A percentile compares a stretch with the other conserved stretches of the same genome.
Evolutionary conservation across 805 yeast species (phyloP).

Genomic region (Hanseniaspora opuntiae): DNA sequence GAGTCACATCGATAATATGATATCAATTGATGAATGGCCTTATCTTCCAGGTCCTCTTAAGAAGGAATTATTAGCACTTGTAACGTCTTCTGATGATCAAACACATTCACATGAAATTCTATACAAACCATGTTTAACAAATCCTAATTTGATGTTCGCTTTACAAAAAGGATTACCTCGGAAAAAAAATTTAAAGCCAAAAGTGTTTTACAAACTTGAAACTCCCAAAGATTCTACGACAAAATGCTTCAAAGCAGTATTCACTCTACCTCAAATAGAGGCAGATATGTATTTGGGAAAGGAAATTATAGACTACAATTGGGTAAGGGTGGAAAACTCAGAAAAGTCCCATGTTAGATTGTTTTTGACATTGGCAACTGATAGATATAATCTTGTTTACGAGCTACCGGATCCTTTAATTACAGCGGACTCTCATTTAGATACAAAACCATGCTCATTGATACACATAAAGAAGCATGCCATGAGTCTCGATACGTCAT

Average conservation of each 20-base stretch:
- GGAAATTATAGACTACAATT: neutral
- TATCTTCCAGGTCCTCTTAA: neutral
- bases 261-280: neutral
- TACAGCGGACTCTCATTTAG: neutral
- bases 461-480: neutral
- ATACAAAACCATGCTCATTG: neutral
- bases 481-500: neutral
- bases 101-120: neutral
- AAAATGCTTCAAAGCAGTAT: neutral
- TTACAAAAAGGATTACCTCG: neutral
- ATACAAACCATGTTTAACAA: neutral
- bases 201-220: neutral
- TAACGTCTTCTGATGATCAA: neutral
- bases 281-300: neutral
- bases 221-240: neutral
- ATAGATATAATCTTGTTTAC: neutral
- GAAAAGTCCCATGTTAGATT: neutral
- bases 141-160: neutral
- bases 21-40: too few species aligned
- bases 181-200: neutral
- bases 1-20: too few species aligned
- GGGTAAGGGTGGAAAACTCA: neutral
- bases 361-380: neutral
- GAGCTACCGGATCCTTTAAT: neutral
- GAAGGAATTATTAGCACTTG: neutral